Evolutionary conservation across 2,329 filamentous ascomycete species (phyloP), one percentile per base, ranked within the genome.

Genomic region (Pseudocercospora musae): DNA sequence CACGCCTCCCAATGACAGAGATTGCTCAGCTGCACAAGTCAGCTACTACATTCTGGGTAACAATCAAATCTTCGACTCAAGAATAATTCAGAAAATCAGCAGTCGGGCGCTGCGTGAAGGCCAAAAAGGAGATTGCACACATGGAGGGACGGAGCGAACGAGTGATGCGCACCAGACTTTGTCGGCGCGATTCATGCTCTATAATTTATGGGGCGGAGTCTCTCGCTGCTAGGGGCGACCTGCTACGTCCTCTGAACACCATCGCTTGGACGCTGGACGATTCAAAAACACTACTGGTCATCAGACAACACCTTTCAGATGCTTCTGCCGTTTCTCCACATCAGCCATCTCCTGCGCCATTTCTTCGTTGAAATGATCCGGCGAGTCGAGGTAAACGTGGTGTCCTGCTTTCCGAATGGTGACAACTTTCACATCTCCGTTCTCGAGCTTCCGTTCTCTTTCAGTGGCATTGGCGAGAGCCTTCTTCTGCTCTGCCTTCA

Each of bases 361-460:
- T 23, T 89, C 79, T 31, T 81, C 76, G 70, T 91, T 91, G 72
- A 91, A 91, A 67, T 90, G 83, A 69, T 90, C 83, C 78, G 82
- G 85, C 1, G 86, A 87, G 71, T 91, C 89, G 1, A 91, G 76
- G 72, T 91, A 91, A 4, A 91, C 75, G 75, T 91, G 89, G 74
- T 91, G 89, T 0, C 89, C 89, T 0, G 89, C 88, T 49, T 85
- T 84, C 63, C 82, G 80, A 55, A 99, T 88, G 31, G 97, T 82
- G 4, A 94, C 76, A 0, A 98, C 93, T 78, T 90, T 95, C 8
- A 89, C 90, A 46, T 86, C 87, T 4, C 94, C 93, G 59, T 91
- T 90, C 73, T 97, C 94, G 3, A 78, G 79, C 62, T 80, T 78
- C 75, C 82, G 85, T 76, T 96, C 90, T 20, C 49, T 40, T 61